A percentile compares a stretch with the other conserved stretches of the same genome.
These are phyloP conservation scores for Lindgomyces ingoldianus DNA, from an alignment of 495 filamentous ascomycete genomes.

Conservation along the genomic window DNA sequence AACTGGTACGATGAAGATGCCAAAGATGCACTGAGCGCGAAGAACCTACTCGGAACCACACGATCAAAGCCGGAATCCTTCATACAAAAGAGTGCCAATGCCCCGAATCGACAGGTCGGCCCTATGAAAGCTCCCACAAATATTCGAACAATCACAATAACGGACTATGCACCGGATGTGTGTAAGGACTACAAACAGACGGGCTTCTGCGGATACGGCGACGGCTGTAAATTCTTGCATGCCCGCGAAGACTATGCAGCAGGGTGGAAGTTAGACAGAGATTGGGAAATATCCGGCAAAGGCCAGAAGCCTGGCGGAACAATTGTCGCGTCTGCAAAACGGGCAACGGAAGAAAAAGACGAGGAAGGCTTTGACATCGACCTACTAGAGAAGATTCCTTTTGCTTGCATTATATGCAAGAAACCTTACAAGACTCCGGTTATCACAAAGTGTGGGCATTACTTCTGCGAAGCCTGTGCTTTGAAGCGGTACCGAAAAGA, in stretches of 20 bases:
- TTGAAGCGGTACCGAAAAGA: slow-evolving; percentile 78
- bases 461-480: slow-evolving; percentile 91
- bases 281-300: slow-evolving; percentile 86
- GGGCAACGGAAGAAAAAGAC: slow-evolving; percentile 51
- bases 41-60: slow-evolving; percentile 67
- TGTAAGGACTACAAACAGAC: slow-evolving; percentile 96
- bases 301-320: slow-evolving; percentile 67
- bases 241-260: slow-evolving; percentile 84
- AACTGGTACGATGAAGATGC: slow-evolving; percentile 84
- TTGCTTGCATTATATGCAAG: slow-evolving; percentile 92
- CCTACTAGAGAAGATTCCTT: slow-evolving; percentile 83
- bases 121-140: slow-evolving; percentile 89
- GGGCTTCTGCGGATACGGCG: slow-evolving; percentile 79
- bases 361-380: slow-evolving; percentile 73
- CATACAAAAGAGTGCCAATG: slow-evolving; percentile 81
- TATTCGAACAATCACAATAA: slow-evolving; percentile 85
- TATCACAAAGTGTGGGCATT: slow-evolving; percentile 88
- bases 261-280: slow-evolving; percentile 91
- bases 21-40: slow-evolving; percentile 52
- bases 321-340: slow-evolving; percentile 62
- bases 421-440: slow-evolving; percentile 79
- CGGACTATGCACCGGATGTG: slow-evolving; percentile 89
- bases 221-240: slow-evolving; percentile 87
- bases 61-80: slow-evolving; percentile 58
- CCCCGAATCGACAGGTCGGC: slow-evolving; percentile 69